A percentile compares a stretch with the other conserved stretches of the same genome.
These are phyloP conservation scores for Ampelocalamus luodianensis DNA, from an alignment of 176 grass and related monocot species.

Conservation along the genomic window DNA sequence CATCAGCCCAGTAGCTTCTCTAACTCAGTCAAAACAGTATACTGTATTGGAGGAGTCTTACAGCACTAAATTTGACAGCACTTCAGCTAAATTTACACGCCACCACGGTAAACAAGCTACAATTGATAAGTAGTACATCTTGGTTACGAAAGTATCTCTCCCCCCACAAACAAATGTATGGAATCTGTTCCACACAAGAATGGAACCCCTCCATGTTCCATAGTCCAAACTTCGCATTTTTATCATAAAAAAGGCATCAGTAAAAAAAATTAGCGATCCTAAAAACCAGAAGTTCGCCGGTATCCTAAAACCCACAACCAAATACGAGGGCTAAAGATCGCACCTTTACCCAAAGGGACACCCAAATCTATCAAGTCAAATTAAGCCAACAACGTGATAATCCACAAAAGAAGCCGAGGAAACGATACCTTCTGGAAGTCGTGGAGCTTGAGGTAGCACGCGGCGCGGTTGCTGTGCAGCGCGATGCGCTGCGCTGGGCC, in stretches of 20 bases:
- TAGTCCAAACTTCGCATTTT: neutral
- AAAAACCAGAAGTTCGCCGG: neutral
- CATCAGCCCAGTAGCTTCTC: too few relatives aligned
- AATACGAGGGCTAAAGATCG: neutral
- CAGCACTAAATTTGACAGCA: too few relatives aligned
- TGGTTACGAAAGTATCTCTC: neutral
- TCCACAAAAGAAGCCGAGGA: neutral
- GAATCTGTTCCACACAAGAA: neutral
- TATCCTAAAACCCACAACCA: neutral
- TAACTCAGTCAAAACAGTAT: too few relatives aligned
- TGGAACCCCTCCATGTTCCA: neutral
- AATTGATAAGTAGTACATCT: neutral
- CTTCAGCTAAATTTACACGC: too few relatives aligned
- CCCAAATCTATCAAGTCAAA: conserved; percentile 6
- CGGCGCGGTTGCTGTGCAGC: conserved; percentile 94
- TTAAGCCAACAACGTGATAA: neutral
- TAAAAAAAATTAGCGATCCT: neutral
- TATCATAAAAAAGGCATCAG: neutral
- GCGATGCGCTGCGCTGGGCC: conserved; percentile 82
- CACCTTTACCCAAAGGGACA: neutral
- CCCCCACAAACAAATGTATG: neutral
- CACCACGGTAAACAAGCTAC: too few relatives aligned
- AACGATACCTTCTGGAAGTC: conserved; percentile 71
- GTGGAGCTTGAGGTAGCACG: conserved; percentile 94
- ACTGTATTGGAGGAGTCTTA: too few relatives aligned